phyloP scores from a whole-genome alignment of 805 yeast species.

The Hermanozyma aechmeae region DNA sequence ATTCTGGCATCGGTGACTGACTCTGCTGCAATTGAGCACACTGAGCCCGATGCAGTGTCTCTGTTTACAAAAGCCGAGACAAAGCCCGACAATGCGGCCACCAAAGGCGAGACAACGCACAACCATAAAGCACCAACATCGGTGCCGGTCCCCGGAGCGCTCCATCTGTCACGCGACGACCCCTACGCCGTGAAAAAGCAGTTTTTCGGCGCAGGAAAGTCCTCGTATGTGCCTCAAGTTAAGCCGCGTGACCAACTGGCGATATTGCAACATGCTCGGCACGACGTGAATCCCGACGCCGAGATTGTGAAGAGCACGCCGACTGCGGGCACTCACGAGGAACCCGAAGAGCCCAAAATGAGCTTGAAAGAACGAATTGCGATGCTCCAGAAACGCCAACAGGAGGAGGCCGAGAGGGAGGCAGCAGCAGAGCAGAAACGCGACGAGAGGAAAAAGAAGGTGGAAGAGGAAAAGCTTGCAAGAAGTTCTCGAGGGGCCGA shows the following conservation, averaged over 20 bases:
- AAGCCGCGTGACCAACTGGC: constrained; percentile 30
- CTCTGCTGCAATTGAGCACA: too few relatives aligned
- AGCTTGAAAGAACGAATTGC: constrained; percentile 84
- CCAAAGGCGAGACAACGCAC: too few relatives aligned
- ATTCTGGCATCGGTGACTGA: too few relatives aligned
- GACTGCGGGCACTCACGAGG: constrained; percentile 24
- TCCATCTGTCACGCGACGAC: constrained; percentile 26
- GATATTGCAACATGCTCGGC: constrained; percentile 20
- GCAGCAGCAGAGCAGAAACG: constrained; percentile 47
- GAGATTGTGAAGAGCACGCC: constrained; percentile 17
- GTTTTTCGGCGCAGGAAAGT: constrained; percentile 46
- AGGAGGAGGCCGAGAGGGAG: constrained; percentile 68
- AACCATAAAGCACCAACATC: constrained; percentile 1
- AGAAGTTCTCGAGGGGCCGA: too few relatives aligned
- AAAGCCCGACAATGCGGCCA: too few relatives aligned
- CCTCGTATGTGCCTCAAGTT: constrained; percentile 48
- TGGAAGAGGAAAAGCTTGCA: constrained; percentile 14
- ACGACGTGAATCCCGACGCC: constrained; percentile 14
- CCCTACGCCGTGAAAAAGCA: constrained; percentile 46
- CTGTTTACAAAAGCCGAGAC: too few relatives aligned
- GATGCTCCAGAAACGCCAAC: constrained; percentile 70
- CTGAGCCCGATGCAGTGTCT: too few relatives aligned
- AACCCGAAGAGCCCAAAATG: constrained; percentile 58
- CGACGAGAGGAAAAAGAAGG: constrained; percentile 38
- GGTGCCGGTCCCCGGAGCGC: constrained; percentile 12